These are phyloP conservation scores for Brassica nigra DNA, from an alignment of 345 rosid species.

Conservation along the genomic window DNA sequence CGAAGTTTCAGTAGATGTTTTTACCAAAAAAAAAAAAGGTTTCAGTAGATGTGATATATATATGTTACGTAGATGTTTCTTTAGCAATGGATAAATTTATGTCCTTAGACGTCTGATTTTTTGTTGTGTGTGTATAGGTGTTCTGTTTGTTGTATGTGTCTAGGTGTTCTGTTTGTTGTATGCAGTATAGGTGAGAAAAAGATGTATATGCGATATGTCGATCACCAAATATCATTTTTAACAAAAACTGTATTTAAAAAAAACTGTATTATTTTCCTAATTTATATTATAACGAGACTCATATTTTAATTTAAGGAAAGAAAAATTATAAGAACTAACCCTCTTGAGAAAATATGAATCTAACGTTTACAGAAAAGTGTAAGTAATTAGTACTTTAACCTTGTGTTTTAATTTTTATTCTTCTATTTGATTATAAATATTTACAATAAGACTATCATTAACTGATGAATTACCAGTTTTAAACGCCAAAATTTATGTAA, in stretches of 20 bases:
- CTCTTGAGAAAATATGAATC: not conserved
- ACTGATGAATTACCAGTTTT: not conserved
- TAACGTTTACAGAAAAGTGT: not conserved
- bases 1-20: not conserved
- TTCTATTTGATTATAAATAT: not conserved
- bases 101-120: not conserved
- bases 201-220: not conserved
- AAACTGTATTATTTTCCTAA: not conserved
- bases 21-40: no score
- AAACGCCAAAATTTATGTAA: not conserved
- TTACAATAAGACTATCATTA: not conserved
- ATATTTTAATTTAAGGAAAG: not conserved
- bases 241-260: not conserved
- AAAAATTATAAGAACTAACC: not conserved
- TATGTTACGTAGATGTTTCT: not conserved
- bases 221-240: slow-evolving; percentile 8
- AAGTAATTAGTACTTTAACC: not conserved
- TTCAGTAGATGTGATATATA: not conserved
- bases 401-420: not conserved
- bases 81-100: not conserved
- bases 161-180: not conserved
- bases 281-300: not conserved
- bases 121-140: no score
- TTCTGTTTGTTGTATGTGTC: not conserved
- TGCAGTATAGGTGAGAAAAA: slow-evolving; percentile 2